Percentiles rank a stretch among this genome's conserved stretches.
Evolutionary conservation across 768 basidiomycete genomes (phyloP).

Genomic region (Boletus reticuloceps): DNA sequence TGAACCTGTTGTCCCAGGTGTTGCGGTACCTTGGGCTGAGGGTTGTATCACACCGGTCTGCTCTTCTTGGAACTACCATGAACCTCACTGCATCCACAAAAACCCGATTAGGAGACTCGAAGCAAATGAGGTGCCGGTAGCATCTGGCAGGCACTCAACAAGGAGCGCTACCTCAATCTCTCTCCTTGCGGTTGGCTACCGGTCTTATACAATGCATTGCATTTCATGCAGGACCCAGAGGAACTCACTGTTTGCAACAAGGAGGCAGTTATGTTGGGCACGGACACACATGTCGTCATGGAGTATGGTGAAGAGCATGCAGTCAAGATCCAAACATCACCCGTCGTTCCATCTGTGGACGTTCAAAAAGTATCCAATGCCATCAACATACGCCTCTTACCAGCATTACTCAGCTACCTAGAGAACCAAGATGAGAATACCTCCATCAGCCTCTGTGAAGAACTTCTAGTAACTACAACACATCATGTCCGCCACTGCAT

Average conservation of each 20-base stretch:
- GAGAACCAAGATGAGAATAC: conserved; percentile 81
- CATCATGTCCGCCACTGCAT: too few species aligned
- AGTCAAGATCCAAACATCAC: conserved; percentile 4
- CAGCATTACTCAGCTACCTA: conserved; percentile 73
- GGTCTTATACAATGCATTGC: conserved; percentile 76
- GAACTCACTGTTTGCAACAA: conserved; percentile 86
- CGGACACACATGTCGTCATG: conserved; percentile 26
- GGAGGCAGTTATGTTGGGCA: conserved; percentile 42
- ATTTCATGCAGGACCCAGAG: conserved; percentile 84
- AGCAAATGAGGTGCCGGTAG: conserved; percentile 18
- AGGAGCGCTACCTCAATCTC: conserved; percentile 50
- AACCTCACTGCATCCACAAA: too few species aligned
- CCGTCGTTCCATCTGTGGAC: conserved; percentile 5
- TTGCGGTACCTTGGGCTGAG: conserved; percentile 80
- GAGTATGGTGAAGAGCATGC: conserved; percentile 31
- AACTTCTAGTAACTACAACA: too few species aligned
- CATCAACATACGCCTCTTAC: conserved; percentile 74
- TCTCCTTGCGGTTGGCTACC: conserved; percentile 72
- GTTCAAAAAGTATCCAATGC: conserved; percentile 61
- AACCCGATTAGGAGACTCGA: conserved; percentile 46
- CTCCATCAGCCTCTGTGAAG: too few species aligned
- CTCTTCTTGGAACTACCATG: conserved; percentile 63
- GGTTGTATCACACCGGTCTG: conserved; percentile 68
- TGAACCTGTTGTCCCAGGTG: conserved; percentile 82
- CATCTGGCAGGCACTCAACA: conserved; percentile 53